Percentiles rank a stretch among this genome's conserved stretches.
phyloP scores from a whole-genome alignment of 768 basidiomycete genomes.

The Psilocybe tampanensis region DNA sequence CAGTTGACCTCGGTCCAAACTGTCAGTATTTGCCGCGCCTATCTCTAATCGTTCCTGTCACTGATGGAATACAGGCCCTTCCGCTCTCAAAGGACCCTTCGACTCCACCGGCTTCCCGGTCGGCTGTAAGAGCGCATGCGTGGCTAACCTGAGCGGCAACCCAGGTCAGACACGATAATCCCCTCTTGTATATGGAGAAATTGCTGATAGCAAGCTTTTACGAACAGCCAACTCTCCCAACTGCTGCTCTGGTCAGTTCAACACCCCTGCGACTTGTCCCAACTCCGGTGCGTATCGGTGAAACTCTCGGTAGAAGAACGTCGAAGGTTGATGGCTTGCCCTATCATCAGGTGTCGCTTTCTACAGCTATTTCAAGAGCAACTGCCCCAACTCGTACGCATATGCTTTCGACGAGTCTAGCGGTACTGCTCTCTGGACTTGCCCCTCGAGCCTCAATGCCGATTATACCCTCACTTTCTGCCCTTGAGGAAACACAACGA shows the following conservation, averaged over 20 bases:
- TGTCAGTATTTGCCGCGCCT: conserved; percentile 18
- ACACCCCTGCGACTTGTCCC: conserved; percentile 57
- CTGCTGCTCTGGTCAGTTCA: conserved; percentile 61
- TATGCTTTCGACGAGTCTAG: conserved; percentile 56
- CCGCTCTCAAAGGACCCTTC: conserved; percentile 51
- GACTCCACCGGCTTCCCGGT: conserved; percentile 55
- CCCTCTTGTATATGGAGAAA: background rate
- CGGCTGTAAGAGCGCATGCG: conserved; percentile 65
- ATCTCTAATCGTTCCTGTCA: background rate
- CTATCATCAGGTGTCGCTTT: conserved; percentile 39
- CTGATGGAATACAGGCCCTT: conserved; percentile 42
- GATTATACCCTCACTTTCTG: conserved; percentile 53
- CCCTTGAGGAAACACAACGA: conserved; percentile 26
- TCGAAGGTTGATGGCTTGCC: conserved; percentile 13
- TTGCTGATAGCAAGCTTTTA: background rate
- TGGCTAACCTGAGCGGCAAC: conserved; percentile 44
- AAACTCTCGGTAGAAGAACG: background rate
- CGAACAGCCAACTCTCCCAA: conserved; percentile 54
- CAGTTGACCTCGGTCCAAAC: conserved; percentile 60
- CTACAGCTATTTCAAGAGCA: conserved; percentile 44
- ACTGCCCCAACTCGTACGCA: conserved; percentile 50
- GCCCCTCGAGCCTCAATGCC: conserved; percentile 38
- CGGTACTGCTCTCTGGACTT: conserved; percentile 55
- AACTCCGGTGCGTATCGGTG: conserved; percentile 32
- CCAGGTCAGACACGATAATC: conserved; percentile 27